Base-by-base conservation (phyloP, 352 stramenopile species). In the Pythium insidiosum region DNA sequence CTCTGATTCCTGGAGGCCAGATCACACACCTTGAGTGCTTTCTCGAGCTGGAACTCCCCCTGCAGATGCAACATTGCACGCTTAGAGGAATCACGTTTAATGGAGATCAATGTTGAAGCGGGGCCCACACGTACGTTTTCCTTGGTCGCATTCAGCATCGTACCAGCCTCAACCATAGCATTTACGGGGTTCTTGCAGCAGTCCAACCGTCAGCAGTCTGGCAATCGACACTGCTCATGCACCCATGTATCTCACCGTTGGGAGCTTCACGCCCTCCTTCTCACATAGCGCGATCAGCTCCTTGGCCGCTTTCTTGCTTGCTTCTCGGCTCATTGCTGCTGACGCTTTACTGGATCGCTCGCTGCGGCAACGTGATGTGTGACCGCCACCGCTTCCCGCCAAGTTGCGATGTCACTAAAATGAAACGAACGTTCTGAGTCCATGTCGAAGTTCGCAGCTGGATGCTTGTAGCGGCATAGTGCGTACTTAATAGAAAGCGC, bases 91-190 rank as follows among this genome's bases (percentile, higher is more conserved):
- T n/a, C n/a, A n/a, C n/a, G 4, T 12, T 19, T 1, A 2, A 25
- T 41, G n/a, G 35, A 7, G 6, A 11, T 6, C 26, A 52, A 39
- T 26, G 12, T 13, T 12, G 6, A 19, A 22, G 24, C n/a, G n/a
- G n/a, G n/a, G n/a, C n/a, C n/a, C n/a, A 35, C 22, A 52, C 68
- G 39, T 40, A 88, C 80, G 25, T 87, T 44, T 22, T 88, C 76
- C 38, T 72, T 74, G n/a, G 80, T 90, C 33, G 80, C 69, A 42
- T 89, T 93, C 13, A 93, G 61, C 73, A 90, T 88, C 12, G 80
- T 93, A 38, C 80, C 80, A 22, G 80, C 80, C 40, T 80, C 75
- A 12, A 93, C 69, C 47, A 82, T 80, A 5, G 80, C 80, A 65
- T 93, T 93, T 15, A 87, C 56, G 3, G 72, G 58, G 31, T 93